Evolutionary conservation across 768 basidiomycete species (phyloP).

Genomic region (Sutorius australiensis): DNA sequence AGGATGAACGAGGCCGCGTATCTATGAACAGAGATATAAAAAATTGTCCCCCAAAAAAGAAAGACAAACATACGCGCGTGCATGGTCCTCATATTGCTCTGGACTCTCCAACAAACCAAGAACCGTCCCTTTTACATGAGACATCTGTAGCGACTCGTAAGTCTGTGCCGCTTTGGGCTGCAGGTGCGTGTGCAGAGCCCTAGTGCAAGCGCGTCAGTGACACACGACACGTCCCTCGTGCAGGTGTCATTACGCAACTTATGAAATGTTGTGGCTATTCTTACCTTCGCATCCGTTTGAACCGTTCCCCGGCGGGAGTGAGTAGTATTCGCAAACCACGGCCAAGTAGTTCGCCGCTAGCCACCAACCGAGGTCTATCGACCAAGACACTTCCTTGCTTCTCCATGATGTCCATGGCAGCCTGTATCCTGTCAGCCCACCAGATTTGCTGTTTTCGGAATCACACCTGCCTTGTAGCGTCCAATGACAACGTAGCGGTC

Average conservation of each 20-base stretch:
- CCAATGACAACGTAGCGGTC: slow-evolving; percentile 18
- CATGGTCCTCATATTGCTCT: slow-evolving; percentile 6
- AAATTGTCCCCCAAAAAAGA: slow-evolving; percentile 28
- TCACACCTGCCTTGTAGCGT: slow-evolving; percentile 12
- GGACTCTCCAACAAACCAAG: slow-evolving; percentile 12
- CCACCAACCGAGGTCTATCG: slow-evolving; percentile 47
- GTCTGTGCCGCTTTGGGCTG: slow-evolving; percentile 43
- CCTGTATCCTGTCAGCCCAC: slow-evolving; percentile 27
- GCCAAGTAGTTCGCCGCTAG: slow-evolving; percentile 46
- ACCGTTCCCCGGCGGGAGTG: slow-evolving; percentile 46
- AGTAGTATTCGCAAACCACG: slow-evolving; percentile 51
- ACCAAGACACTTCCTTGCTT: slow-evolving; percentile 46
- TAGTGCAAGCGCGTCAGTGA: slow-evolving; percentile 9
- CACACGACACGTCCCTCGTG: neutral
- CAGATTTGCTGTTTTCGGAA: neutral
- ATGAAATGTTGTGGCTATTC: neutral
- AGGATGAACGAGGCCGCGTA: slow-evolving; percentile 16
- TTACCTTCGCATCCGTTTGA: slow-evolving; percentile 53
- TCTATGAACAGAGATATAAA: slow-evolving; percentile 2
- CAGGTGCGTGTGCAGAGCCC: slow-evolving; percentile 52
- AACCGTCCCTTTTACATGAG: slow-evolving; percentile 20
- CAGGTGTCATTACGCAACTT: neutral
- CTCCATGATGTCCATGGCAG: slow-evolving; percentile 58
- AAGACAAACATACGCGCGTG: slow-evolving; percentile 35
- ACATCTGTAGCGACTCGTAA: slow-evolving; percentile 43